These are phyloP conservation scores for Psilocybe sp. DNA, from an alignment of 768 basidiomycete species.

Conservation along the genomic window DNA sequence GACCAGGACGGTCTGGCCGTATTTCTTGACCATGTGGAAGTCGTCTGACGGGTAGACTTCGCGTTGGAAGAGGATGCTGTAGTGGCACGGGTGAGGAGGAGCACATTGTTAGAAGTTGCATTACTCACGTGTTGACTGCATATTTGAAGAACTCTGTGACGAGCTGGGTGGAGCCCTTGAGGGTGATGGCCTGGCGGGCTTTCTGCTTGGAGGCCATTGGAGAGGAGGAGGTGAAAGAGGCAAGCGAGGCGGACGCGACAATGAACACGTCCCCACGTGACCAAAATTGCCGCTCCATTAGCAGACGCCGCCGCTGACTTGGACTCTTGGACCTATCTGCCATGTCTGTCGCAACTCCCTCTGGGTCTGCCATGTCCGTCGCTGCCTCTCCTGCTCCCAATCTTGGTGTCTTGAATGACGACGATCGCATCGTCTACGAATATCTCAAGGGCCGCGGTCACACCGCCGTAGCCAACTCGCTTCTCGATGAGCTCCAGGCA, in stretches of 20 bases:
- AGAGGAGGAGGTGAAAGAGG: slow-evolving; percentile 11
- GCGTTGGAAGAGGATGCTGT: slow-evolving; percentile 91
- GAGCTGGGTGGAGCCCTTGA: slow-evolving; percentile 90
- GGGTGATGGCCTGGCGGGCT: slow-evolving; percentile 78
- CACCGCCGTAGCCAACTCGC: slow-evolving; percentile 44
- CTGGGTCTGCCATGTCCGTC: slow-evolving; percentile 49
- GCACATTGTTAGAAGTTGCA: background rate
- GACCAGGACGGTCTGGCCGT: slow-evolving; percentile 92
- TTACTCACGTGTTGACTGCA: slow-evolving; percentile 89
- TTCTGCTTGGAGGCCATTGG: slow-evolving; percentile 46
- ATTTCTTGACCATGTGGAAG: slow-evolving; percentile 99
- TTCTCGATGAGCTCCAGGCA: slow-evolving; percentile 41
- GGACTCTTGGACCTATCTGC: background rate
- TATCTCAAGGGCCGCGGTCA: slow-evolving; percentile 51
- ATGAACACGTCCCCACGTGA: slow-evolving; percentile 30
- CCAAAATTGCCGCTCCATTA: background rate
- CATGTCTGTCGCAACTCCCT: slow-evolving; percentile 51
- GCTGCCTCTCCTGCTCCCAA: slow-evolving; percentile 45
- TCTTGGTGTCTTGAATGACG: slow-evolving; percentile 33
- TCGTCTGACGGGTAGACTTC: slow-evolving; percentile 98
- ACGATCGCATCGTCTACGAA: slow-evolving; percentile 44
- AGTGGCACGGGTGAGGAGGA: slow-evolving; percentile 10
- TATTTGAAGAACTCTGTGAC: slow-evolving; percentile 99
- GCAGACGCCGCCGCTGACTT: background rate
- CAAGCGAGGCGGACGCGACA: slow-evolving; percentile 15